These are phyloP conservation scores for Cocos nucifera DNA, from an alignment of 176 grass and related monocot genomes.

Conservation along the genomic window DNA sequence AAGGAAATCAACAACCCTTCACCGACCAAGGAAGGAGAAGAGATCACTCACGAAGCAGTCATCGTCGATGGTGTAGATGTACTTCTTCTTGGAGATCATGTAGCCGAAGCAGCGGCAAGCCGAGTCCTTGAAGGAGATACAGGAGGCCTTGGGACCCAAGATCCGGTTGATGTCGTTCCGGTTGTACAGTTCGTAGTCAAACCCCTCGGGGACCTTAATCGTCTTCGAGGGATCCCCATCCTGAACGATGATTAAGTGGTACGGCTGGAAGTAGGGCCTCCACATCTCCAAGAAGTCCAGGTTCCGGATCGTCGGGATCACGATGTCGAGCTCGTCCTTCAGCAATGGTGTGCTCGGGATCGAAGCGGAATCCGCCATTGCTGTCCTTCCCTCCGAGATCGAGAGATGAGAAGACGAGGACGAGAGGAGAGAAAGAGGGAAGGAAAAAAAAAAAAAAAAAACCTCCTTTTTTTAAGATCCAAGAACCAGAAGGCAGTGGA, in stretches of 20 bases:
- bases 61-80: constrained; percentile 21
- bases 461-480: too few species aligned
- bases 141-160: constrained; percentile 73
- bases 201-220: constrained; percentile 70
- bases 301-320: constrained; percentile 93
- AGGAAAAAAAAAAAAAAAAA: too few species aligned
- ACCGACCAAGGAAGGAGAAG: neutral
- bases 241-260: constrained; percentile 98
- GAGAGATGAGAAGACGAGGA: too few species aligned
- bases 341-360: constrained; percentile 39
- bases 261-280: constrained; percentile 87
- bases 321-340: constrained; percentile 94
- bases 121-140: constrained; percentile 21
- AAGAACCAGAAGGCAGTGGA: too few species aligned
- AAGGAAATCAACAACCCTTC: neutral
- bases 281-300: constrained; percentile 97
- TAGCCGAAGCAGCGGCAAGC: constrained; percentile 18
- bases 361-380: constrained; percentile 28
- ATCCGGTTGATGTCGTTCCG: constrained; percentile 90
- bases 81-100: constrained; percentile 19
- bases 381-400: neutral
- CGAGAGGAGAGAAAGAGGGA: too few species aligned
- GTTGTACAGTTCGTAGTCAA: constrained; percentile 99
- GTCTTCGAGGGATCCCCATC: constrained; percentile 69
- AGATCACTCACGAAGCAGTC: constrained; percentile 11